Base-by-base conservation (phyloP, 805 yeast genomes). In the Candida insectorum region DNA sequence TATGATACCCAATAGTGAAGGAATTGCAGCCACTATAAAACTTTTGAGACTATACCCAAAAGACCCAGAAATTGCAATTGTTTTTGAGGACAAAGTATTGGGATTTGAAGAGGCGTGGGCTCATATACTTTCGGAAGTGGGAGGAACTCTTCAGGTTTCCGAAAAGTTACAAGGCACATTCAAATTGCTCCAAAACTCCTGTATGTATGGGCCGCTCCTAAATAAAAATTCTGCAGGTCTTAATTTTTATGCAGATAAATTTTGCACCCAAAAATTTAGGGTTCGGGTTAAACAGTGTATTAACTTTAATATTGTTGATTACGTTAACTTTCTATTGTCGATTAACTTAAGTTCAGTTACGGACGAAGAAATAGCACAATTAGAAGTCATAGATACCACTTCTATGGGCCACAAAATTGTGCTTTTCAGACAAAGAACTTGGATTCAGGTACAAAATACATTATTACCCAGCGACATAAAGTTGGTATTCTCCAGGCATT, bases 31-130 rank as follows among this genome's bases (percentile, higher is more conserved):
- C 0, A 52, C 66, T 4, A 44, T 61, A 0, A 46, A 49, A 5
- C 37, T 65, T 10, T 32, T 78, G n/a, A 47, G 48, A 19, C 27
- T 45, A 15, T 78, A 76, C 44, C 78, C 81, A 0, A 58, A 56
- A 20, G 67, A 50, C 10, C 56, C 60, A 0, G 62, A 64, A 14
- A 49, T 75, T 5, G 52, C 49, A 2, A 68, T 74, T 37, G 56
- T 48, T 30, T 66, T 75, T 30, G 45, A 49, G 4, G 75, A 72
- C 33, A 47, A 52, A 16, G 49, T 52, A 4, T 47, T 67, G 3
- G 83, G 83, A 2, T 75, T 74, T 41, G 85, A 77, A 44, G 75
- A 73, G 33, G 69, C 64, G 0, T 71, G 79, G 73, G 53, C 65
- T 2, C 58, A 59, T 4, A 42, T 74, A 3, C 45, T 51, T 11